Conservation (phyloP, 441 rosid genomes). For the Gossypium davidsonii region DNA sequence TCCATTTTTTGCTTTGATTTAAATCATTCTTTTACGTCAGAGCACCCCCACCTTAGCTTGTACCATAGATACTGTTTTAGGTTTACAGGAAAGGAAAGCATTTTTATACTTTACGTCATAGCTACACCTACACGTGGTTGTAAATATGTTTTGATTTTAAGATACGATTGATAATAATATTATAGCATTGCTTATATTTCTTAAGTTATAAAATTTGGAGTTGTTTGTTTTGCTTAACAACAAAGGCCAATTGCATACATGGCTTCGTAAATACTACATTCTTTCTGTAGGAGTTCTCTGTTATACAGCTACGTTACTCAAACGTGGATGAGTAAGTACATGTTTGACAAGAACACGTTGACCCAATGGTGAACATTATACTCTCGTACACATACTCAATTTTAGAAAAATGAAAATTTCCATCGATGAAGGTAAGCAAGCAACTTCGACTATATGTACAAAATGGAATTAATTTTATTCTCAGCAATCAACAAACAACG, state of each 20-base stretch:
- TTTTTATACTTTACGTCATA: background rate
- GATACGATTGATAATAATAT: background rate
- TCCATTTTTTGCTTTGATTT: slow-evolving; percentile 28
- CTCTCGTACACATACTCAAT: too few species aligned
- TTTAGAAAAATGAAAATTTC: background rate
- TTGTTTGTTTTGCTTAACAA: background rate
- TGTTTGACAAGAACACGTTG: too few species aligned
- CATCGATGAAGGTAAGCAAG: background rate
- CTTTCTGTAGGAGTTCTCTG: too few species aligned
- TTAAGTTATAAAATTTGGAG: background rate
- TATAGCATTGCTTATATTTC: background rate
- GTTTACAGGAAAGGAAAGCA: slow-evolving; percentile 25
- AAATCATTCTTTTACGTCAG: slow-evolving; percentile 19
- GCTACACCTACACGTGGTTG: slow-evolving; percentile 17
- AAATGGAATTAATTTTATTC: too few species aligned
- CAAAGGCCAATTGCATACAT: background rate
- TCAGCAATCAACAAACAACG: too few species aligned
- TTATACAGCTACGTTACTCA: too few species aligned
- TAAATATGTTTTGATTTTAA: slow-evolving; percentile 16
- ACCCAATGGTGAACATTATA: too few species aligned
- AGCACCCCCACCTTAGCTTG: background rate
- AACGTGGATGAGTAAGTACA: too few species aligned
- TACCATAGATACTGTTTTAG: slow-evolving; percentile 8
- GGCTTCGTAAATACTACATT: background rate
- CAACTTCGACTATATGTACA: background rate